Conservation (phyloP, 768 basidiomycete genomes). For the Agaricus subrufescens region DNA sequence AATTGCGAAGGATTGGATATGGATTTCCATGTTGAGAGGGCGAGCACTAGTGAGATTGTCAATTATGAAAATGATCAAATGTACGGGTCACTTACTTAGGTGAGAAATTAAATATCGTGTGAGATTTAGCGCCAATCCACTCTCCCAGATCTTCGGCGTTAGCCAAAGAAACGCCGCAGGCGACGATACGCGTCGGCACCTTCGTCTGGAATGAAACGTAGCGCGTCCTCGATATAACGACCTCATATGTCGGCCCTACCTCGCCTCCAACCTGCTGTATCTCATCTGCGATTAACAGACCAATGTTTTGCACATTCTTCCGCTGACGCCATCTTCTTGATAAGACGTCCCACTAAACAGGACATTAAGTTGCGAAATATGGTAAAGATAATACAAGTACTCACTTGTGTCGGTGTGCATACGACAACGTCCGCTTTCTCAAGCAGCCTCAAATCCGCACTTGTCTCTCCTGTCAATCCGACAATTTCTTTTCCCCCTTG, state of each 20-base stretch:
- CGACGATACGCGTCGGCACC: conserved; percentile 89
- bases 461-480: conserved; percentile 90
- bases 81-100: conserved; percentile 53
- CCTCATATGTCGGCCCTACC: conserved; percentile 94
- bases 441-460: conserved; percentile 82
- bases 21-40: conserved; percentile 96
- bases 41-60: conserved; percentile 57
- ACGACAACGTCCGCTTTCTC: conserved; percentile 92
- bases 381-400: conserved; percentile 18
- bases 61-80: neutral
- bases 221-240: conserved; percentile 92
- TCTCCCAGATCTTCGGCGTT: conserved; percentile 95
- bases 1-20: conserved; percentile 91
- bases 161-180: conserved; percentile 90
- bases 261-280: conserved; percentile 93
- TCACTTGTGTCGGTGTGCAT: conserved; percentile 86
- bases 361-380: neutral
- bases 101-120: conserved; percentile 97
- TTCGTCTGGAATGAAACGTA: conserved; percentile 95
- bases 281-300: conserved; percentile 91
- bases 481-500: conserved; percentile 95
- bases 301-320: conserved; percentile 93
- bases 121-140: conserved; percentile 94
- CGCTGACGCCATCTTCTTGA: conserved; percentile 95
- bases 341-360: conserved; percentile 83